A percentile compares a stretch with the other conserved stretches of the same genome.
phyloP scores from a whole-genome alignment of 768 basidiomycete species.

The Termitomyces sp. region DNA sequence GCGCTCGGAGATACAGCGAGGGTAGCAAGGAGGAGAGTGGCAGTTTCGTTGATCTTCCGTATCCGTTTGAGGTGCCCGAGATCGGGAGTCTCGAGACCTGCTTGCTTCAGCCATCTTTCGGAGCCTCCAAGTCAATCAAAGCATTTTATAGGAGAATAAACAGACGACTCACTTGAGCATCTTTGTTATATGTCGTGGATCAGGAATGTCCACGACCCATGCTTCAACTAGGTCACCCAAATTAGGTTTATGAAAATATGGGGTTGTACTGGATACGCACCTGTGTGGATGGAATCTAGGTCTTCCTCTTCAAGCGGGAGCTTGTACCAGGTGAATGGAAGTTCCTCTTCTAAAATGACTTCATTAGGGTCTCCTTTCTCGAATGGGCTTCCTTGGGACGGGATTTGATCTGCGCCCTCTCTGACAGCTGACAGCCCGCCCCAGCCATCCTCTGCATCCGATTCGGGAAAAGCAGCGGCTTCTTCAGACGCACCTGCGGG shows the following conservation, averaged over 20 bases:
- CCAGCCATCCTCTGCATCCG: slow-evolving; percentile 37
- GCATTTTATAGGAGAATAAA: not conserved
- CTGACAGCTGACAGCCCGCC: slow-evolving; percentile 31
- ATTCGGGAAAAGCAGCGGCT: not conserved
- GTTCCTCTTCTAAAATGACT: slow-evolving; percentile 46
- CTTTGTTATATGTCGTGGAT: slow-evolving; percentile 48
- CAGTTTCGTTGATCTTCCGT: slow-evolving; percentile 42
- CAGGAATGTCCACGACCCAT: slow-evolving; percentile 74
- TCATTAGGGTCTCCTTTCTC: slow-evolving; percentile 35
- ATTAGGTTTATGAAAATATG: slow-evolving; percentile 1
- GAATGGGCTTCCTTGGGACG: slow-evolving; percentile 21
- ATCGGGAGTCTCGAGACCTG: slow-evolving; percentile 51
- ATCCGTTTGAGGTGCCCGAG: slow-evolving; percentile 76
- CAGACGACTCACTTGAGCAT: slow-evolving; percentile 51
- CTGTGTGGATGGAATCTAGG: slow-evolving; percentile 46
- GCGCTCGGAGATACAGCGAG: slow-evolving; percentile 33
- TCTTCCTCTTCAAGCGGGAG: slow-evolving; percentile 61
- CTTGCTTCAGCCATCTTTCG: slow-evolving; percentile 68
- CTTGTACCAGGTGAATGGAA: slow-evolving; percentile 64
- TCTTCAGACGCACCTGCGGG: slow-evolving; percentile 21
- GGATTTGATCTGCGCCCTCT: slow-evolving; percentile 11
- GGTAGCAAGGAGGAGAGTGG: slow-evolving; percentile 54
- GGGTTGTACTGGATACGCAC: slow-evolving; percentile 26
- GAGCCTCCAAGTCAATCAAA: not conserved
- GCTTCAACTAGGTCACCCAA: slow-evolving; percentile 44